Evolutionary conservation across 225 moss, liverwort and hornwort species (phyloP).

Genomic region (Bryoerythrophyllum caledonicum): DNA sequence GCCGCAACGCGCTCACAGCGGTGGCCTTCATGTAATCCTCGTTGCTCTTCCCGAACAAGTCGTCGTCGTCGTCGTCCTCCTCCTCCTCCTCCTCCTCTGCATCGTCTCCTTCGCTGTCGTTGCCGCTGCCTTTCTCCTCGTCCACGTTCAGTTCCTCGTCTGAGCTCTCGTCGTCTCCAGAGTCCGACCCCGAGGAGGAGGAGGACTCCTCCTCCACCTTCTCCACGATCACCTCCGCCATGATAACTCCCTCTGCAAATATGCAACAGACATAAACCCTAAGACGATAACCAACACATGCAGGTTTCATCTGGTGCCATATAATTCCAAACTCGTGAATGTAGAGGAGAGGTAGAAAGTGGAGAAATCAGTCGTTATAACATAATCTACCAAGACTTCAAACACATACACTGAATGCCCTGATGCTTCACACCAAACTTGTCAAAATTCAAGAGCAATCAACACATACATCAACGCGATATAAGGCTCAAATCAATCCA

Average conservation of each 20-base stretch:
- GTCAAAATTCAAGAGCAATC: too few species aligned
- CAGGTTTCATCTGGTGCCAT: neutral
- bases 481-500: neutral
- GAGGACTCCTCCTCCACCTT: slow-evolving; percentile 51
- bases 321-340: neutral
- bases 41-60: slow-evolving; percentile 81
- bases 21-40: slow-evolving; percentile 73
- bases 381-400: too few species aligned
- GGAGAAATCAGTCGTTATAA: neutral
- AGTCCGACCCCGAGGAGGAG: slow-evolving; percentile 45
- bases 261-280: too few species aligned
- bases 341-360: neutral
- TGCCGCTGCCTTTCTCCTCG: slow-evolving; percentile 42
- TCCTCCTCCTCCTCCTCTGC: slow-evolving; percentile 39
- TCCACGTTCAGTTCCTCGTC: slow-evolving; percentile 48
- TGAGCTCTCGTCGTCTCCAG: slow-evolving; percentile 51
- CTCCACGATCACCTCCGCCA: slow-evolving; percentile 38
- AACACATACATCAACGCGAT: neutral
- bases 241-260: neutral
- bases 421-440: neutral
- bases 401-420: neutral
- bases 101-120: slow-evolving; percentile 36
- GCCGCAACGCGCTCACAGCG: slow-evolving; percentile 71
- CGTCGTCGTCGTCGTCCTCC: slow-evolving; percentile 61
- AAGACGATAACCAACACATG: neutral